Base-by-base conservation (phyloP, 1,284 basidiomycete genomes). In the Papiliotrema terrestris region DNA sequence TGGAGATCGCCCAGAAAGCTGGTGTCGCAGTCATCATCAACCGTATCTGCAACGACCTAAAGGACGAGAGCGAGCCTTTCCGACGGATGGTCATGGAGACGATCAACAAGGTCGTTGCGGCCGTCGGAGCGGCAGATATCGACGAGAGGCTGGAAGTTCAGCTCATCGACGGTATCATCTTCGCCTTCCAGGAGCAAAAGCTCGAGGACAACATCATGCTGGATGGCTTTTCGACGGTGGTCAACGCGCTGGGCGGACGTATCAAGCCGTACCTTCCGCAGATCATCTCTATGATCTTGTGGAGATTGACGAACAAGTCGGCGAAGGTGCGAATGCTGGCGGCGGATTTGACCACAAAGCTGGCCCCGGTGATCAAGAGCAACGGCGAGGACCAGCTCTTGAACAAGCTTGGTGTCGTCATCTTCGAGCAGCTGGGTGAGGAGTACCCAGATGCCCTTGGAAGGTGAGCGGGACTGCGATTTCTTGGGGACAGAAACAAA, bases 21-120 rank as follows among this genome's bases (percentile, higher is more conserved):
- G 96, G 96, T 20, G 93, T 98, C 0, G 84, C 92, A 8, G 95
- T 97, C 77, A 96, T 98, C 53, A 91, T 98, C 17, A 89, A 91
- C 1, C 82, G 93, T 58, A 86, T 98, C 62, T 94, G 96, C 57
- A 96, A 98, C 72, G 93, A 96, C 72, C 81, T 98, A 61, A 98
- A 98, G 68, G 91, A 95, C 67, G 91, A 94, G 74, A 88, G 88
- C 1, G 96, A 98, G 79, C 92, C 93, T 6, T 98, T 95, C 81
- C 83, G 95, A 62, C 98, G 98, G 82, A 98, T 98, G 96, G 94
- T 97, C 42, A 98, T 98, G 95, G 96, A 98, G 80, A 98, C 96
- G 0, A 97, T 98, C 66, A 96, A 93, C 22, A 96, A 97, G 74
- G 96, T 98, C 38, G 83, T 99, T 32, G 86, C 87, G 8, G 88